Evolutionary conservation across 1,284 basidiomycete species (phyloP).

Genomic region (Ceratobasidium sp.): DNA sequence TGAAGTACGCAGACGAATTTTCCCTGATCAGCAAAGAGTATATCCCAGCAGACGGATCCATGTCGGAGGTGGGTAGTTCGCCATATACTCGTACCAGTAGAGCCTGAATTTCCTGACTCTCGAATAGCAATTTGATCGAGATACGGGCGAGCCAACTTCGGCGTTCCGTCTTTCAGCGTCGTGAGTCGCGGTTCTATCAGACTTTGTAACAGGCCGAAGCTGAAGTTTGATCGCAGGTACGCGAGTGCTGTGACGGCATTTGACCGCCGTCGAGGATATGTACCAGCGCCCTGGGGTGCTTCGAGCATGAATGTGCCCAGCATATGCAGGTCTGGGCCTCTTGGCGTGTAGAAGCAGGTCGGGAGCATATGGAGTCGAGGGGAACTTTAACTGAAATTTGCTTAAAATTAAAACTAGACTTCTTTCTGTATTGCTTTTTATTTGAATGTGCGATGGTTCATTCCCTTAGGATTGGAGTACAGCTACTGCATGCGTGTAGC

Average conservation of each 20-base stretch:
- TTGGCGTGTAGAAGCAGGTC: not conserved
- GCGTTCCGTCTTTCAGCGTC: constrained; percentile 25
- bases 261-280: constrained; percentile 24
- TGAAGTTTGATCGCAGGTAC: constrained; percentile 15
- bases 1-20: constrained; percentile 26
- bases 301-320: constrained; percentile 8
- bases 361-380: not conserved
- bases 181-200: not conserved
- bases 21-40: constrained; percentile 33
- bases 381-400: not conserved
- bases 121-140: constrained; percentile 21
- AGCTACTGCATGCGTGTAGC: not conserved
- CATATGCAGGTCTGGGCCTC: constrained; percentile 28
- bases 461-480: not conserved
- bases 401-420: constrained; percentile 11
- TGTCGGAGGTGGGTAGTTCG: constrained; percentile 32
- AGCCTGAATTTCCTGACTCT: not conserved
- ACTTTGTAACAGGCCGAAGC: no score
- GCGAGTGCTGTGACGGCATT: constrained; percentile 31
- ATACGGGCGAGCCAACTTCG: constrained; percentile 31
- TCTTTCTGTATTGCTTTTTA: not conserved
- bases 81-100: not conserved
- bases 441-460: not conserved
- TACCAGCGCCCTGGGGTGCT: constrained; percentile 24
- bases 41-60: constrained; percentile 33